Conservation (phyloP, 2,329 filamentous ascomycete genomes). For the Aaosphaeria arxii region DNA sequence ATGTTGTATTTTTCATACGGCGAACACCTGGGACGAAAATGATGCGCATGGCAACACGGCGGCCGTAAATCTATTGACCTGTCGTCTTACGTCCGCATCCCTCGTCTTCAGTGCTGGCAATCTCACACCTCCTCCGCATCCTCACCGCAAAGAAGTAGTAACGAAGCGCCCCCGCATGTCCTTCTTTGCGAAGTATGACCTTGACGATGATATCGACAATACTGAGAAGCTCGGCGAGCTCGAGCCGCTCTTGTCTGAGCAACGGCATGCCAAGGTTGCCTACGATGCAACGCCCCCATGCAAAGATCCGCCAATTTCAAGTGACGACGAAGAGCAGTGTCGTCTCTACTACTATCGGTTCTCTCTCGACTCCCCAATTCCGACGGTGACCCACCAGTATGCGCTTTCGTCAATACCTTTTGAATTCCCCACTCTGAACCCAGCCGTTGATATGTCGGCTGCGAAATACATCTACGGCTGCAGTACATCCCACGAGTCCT, state of each 20-base stretch:
- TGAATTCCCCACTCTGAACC: constrained; percentile 63
- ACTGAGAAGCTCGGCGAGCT: constrained; percentile 25
- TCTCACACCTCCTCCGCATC: constrained; percentile 51
- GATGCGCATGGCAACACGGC: constrained; percentile 27
- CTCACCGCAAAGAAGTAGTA: constrained; percentile 5
- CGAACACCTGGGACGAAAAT: constrained; percentile 64
- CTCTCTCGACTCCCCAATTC: constrained; percentile 34
- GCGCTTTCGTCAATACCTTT: constrained; percentile 64
- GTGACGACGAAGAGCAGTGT: constrained; percentile 62
- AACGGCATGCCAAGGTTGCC: background rate
- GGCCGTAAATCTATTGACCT: constrained; percentile 63
- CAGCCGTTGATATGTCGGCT: constrained; percentile 53
- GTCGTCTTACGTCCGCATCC: constrained; percentile 64
- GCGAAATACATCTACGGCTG: constrained; percentile 67
- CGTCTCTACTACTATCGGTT: constrained; percentile 69
- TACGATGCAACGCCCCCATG: background rate
- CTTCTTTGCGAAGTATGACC: constrained; percentile 46
- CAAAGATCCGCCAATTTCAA: constrained; percentile 16
- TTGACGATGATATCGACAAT: constrained; percentile 14
- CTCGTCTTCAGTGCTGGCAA: constrained; percentile 65
- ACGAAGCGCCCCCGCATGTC: constrained; percentile 36
- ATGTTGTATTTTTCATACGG: constrained; percentile 70
- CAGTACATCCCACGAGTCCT: constrained; percentile 56
- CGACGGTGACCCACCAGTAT: constrained; percentile 59
- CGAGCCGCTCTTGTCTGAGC: constrained; percentile 13